Evolutionary conservation across 768 basidiomycete genomes (phyloP).

Genomic region (Suillus luteus): DNA sequence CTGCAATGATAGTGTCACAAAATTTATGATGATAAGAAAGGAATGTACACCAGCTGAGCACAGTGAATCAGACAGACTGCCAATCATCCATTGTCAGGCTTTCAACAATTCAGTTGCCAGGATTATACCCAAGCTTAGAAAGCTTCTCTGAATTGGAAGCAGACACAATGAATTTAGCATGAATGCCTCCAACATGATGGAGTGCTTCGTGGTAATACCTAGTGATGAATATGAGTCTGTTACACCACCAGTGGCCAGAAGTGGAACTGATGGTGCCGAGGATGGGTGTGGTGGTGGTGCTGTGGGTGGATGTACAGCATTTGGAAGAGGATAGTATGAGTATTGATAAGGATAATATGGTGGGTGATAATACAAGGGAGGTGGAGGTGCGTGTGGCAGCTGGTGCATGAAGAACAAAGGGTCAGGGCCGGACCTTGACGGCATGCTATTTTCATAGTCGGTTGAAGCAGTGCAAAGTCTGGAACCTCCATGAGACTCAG

Average conservation of each 20-base stretch:
- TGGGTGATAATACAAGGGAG: neutral
- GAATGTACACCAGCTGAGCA: constrained; percentile 9
- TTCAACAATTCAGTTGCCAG: constrained; percentile 7
- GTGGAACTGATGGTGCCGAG: neutral
- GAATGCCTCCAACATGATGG: neutral
- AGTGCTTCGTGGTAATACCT: neutral
- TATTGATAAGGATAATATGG: constrained; percentile 3
- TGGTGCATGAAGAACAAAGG: neutral
- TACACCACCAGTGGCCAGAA: neutral
- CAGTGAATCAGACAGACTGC: neutral
- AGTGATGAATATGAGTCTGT: neutral
- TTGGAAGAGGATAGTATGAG: neutral
- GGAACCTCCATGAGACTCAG: neutral
- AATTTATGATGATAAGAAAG: constrained; percentile 6
- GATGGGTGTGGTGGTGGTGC: neutral
- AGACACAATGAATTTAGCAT: neutral
- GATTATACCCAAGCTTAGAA: constrained; percentile 6
- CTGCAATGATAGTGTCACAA: constrained; percentile 4
- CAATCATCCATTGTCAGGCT: neutral
- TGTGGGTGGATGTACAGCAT: neutral
- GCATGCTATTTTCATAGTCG: neutral
- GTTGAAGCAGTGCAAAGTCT: too few species aligned
- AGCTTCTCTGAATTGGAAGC: constrained; percentile 1
- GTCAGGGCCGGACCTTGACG: neutral
- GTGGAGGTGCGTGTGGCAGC: neutral